These are phyloP conservation scores for Fragilaria radians DNA, from an alignment of 108 stramenopile species.

Conservation along the genomic window DNA sequence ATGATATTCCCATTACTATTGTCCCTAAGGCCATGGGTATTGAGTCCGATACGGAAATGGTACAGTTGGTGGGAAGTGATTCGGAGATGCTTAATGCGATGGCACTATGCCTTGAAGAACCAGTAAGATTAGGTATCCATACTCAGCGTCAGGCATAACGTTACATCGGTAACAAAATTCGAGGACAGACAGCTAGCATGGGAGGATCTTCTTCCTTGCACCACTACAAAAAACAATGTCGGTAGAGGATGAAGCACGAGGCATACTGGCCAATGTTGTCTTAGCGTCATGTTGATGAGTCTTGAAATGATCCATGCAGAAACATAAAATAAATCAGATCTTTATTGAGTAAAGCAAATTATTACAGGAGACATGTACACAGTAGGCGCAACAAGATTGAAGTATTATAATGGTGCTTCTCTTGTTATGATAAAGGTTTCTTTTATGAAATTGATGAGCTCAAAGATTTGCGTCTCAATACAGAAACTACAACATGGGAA, in stretches of 20 bases:
- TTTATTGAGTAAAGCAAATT: too few species aligned
- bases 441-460: too few species aligned
- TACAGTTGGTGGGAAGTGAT: slow-evolving; percentile 92
- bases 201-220: slow-evolving; percentile 27
- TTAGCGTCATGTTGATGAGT: too few species aligned
- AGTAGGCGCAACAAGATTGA: too few species aligned
- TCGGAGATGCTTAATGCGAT: slow-evolving; percentile 83
- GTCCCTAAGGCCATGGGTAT: slow-evolving; percentile 96
- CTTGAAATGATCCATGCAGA: too few species aligned
- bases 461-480: too few species aligned
- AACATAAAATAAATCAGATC: too few species aligned
- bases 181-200: slow-evolving; percentile 48
- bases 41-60: slow-evolving; percentile 92
- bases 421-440: too few species aligned
- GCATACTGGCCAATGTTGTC: slow-evolving; percentile 92
- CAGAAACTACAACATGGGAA: too few species aligned
- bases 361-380: too few species aligned
- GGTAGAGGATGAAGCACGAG: slow-evolving; percentile 93
- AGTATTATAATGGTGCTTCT: too few species aligned
- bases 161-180: slow-evolving; percentile 93
- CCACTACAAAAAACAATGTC: slow-evolving; percentile 42
- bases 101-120: slow-evolving; percentile 88
- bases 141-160: slow-evolving; percentile 87
- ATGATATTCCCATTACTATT: slow-evolving; percentile 95
- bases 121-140: slow-evolving; percentile 69